Base-by-base conservation (phyloP, 257 asterid genomes). In the Plantago major region DNA sequence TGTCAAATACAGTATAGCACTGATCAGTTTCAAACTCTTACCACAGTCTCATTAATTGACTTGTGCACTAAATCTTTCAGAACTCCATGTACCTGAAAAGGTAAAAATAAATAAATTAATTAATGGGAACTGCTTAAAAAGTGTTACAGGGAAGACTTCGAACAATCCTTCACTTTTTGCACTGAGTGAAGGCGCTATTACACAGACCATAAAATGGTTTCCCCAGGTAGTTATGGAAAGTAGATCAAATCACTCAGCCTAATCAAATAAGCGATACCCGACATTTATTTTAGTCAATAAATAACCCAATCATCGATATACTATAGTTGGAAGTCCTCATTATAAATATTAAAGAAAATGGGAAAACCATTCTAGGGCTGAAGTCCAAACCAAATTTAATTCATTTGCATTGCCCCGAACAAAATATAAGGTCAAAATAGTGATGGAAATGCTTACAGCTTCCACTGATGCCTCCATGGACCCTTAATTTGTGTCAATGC, bases 401-500 rank as follows among this genome's bases (percentile, higher is more conserved):
- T 49, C 46, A 62, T 50, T 49, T 57, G 10, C 18, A 45, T 61
- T 18, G 9, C 13, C 33, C 4, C 38, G 9, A 49, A 10, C 9
- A 7, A 44, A 45, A 15, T 53, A 66, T 26, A 60, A 37, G 38
- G 46, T 50, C 11, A 17, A n/a, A n/a, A 40, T 47, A 40, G 49
- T 16, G 38, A n/a, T 58, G 22, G 11, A 33, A 33, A 60, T 26
- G 18, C 75, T 58, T 84, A 92, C 99, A 88, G 96, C 86, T 74
- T 87, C 99, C 69, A 93, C 97, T 54, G 97, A 80, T 48, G 96
- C 95, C 81, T 87, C 99, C 45, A 96, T 55, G 99, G 99, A 60
- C 97, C 99, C 83, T 93, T 93, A 45, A 92, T 84, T 22, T 86
- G 81, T 63, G 82, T 69, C 82, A 92, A 75, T 49, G 97, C 82